Evolutionary conservation across 495 filamentous ascomycete genomes (phyloP).

Genomic region (Letharia lupina): DNA sequence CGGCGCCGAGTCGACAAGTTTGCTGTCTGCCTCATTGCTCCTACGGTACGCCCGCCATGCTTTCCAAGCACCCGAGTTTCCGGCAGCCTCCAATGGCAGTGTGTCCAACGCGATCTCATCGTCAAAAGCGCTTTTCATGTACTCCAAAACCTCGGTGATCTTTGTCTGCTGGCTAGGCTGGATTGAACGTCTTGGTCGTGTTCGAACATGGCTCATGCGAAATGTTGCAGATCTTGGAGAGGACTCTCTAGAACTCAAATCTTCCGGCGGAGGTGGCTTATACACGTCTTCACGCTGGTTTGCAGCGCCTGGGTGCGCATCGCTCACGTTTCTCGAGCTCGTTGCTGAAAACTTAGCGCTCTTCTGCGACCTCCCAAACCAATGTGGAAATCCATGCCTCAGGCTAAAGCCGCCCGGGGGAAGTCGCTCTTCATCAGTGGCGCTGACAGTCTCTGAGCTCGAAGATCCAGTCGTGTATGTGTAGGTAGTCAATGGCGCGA

Average conservation of each 20-base stretch:
- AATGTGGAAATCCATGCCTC: conserved; percentile 78
- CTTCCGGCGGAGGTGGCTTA: conserved; percentile 10
- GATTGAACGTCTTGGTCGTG: background rate
- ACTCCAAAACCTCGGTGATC: conserved; percentile 59
- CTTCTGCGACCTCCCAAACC: conserved; percentile 55
- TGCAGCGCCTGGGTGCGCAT: background rate
- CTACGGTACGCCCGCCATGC: conserved; percentile 69
- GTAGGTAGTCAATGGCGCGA: conserved; percentile 83
- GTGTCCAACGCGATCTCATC: conserved; percentile 67
- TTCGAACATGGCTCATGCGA: conserved; percentile 21
- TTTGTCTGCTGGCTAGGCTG: conserved; percentile 23
- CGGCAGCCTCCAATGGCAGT: conserved; percentile 70
- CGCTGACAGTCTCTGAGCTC: conserved; percentile 62
- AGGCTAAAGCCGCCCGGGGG: conserved; percentile 84
- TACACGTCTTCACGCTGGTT: conserved; percentile 11
- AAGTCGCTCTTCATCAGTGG: conserved; percentile 69
- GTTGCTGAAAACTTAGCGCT: conserved; percentile 29
- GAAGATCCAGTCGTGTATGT: conserved; percentile 72
- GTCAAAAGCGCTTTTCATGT: conserved; percentile 74
- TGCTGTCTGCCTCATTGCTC: conserved; percentile 19
- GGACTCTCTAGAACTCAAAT: conserved; percentile 12
- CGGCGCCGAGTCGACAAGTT: conserved; percentile 4
- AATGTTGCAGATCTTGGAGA: conserved; percentile 22
- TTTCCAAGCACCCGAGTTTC: conserved; percentile 83
- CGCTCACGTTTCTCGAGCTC: conserved; percentile 36